Evolutionary conservation across 2,329 filamentous ascomycete species (phyloP).

Genomic region (Arthrobotrys megalospora): DNA sequence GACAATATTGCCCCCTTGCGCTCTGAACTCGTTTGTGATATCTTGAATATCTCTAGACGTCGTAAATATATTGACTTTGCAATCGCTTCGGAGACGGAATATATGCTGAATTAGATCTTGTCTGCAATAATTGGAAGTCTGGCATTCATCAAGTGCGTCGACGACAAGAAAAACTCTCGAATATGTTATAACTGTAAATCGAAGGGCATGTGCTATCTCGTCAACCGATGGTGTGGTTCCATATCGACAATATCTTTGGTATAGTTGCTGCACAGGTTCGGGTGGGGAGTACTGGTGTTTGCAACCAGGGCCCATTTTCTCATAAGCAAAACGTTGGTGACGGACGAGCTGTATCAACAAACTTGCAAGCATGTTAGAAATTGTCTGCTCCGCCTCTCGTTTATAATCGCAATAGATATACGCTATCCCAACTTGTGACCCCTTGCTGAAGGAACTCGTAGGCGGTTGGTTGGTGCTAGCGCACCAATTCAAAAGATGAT

Average conservation of each 20-base stretch:
- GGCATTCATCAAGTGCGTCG: constrained; percentile 21
- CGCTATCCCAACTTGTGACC: constrained; percentile 39
- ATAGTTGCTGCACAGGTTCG: neutral
- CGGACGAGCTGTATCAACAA: constrained; percentile 68
- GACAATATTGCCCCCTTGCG: neutral
- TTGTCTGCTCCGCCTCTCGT: constrained; percentile 67
- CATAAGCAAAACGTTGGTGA: neutral
- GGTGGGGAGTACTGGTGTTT: neutral
- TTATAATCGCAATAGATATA: constrained; percentile 65
- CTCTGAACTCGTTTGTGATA: neutral
- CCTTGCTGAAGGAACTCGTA: constrained; percentile 8
- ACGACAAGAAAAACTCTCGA: constrained; percentile 8
- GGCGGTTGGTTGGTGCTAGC: constrained; percentile 6
- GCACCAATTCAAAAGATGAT: neutral
- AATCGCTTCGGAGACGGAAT: constrained; percentile 62
- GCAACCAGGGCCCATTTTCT: neutral
- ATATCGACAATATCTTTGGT: neutral
- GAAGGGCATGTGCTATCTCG: neutral
- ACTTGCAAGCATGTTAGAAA: constrained; percentile 65
- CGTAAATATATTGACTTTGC: constrained; percentile 64
- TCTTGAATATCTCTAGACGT: constrained; percentile 64
- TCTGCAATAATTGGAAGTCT: neutral
- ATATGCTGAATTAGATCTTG: neutral
- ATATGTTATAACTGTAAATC: neutral
- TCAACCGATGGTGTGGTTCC: neutral